Evolutionary conservation across 78 protist species (phyloP), one percentile per base, ranked within the genome.

Genomic region (slime mould (Dictyostelium discoideum)): DNA sequence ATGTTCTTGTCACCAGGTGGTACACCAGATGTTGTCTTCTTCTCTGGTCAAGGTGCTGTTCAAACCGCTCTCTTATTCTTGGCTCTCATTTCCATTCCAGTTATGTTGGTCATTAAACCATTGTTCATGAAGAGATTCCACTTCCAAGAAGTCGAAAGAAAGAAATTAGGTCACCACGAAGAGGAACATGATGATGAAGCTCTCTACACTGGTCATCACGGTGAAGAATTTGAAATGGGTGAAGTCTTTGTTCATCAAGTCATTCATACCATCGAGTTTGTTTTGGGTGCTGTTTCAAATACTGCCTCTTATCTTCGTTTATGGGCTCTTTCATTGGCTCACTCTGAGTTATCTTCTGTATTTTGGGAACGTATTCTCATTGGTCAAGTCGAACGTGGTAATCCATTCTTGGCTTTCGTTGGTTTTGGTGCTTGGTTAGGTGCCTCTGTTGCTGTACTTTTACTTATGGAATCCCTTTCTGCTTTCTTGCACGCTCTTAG

Each of bases 221-320:
- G 90, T 37, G 87, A 96, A 48, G 97, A 97, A 65, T 97, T 96
- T 85, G 98, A 96, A 48, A 97, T 98, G n/a, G 97, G 98, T 29
- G 99, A 98, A 72, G 90, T 97, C 2, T 89, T 96, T 57, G 77
- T 96, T n/a, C 93, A 99, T 92, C 98, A 98, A 95, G 63, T 96
- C 73, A 99, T 99, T 87, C 99, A 99, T 96, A 98, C 99, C 42
- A 99, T 99, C 77, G 99, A 99, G 96, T 99, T 94, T 63, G 97
- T 98, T 18, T 98, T 99, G 50, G 99, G 99, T 22, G 93, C 98
- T 42, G 93, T 99, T 40, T 99, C 99, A 60, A 98, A 99, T 98
- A 99, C 99, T 10, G 99, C 99, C 32, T 99, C 99, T 7, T 99
- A 99, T 93, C 98, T 99, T 48, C 98, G 99, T 22, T 99, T 99